Conservation (phyloP, 306 rosid genomes). For the Malus orientalis region DNA sequence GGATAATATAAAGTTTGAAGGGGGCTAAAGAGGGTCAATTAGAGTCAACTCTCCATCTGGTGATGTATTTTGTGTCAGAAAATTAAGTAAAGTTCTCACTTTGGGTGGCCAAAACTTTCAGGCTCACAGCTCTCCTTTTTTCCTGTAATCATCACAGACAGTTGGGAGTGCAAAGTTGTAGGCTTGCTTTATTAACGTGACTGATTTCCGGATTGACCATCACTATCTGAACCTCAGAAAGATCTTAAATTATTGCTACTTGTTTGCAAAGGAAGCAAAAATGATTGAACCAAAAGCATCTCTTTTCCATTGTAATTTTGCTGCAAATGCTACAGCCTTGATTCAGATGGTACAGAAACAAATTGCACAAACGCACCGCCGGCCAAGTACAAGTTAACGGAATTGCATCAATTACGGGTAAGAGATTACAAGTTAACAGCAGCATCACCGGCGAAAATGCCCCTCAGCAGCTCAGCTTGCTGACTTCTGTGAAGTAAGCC, state of each 20-base stretch:
- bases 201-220: neutral
- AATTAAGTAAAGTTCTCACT: neutral
- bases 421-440: neutral
- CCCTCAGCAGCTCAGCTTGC: slow-evolving; percentile 17
- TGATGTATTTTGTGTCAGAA: neutral
- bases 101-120: neutral
- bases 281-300: neutral
- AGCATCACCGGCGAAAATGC: neutral
- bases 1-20: neutral
- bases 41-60: neutral
- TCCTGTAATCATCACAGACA: slow-evolving; percentile 3
- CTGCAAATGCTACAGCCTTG: neutral
- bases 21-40: neutral
- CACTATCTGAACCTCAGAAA: neutral
- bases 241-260: neutral
- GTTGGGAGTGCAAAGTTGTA: neutral
- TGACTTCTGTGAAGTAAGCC: slow-evolving; percentile 53
- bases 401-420: neutral
- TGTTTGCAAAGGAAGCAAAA: neutral
- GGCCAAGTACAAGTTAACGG: neutral
- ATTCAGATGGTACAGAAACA: neutral
- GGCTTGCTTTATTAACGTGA: slow-evolving; percentile 12
- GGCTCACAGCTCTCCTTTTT: neutral
- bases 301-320: neutral
- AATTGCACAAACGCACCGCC: neutral